Evolutionary conservation across 2,329 filamentous ascomycete genomes (phyloP).

Genomic region (Alternaria ethzedia): DNA sequence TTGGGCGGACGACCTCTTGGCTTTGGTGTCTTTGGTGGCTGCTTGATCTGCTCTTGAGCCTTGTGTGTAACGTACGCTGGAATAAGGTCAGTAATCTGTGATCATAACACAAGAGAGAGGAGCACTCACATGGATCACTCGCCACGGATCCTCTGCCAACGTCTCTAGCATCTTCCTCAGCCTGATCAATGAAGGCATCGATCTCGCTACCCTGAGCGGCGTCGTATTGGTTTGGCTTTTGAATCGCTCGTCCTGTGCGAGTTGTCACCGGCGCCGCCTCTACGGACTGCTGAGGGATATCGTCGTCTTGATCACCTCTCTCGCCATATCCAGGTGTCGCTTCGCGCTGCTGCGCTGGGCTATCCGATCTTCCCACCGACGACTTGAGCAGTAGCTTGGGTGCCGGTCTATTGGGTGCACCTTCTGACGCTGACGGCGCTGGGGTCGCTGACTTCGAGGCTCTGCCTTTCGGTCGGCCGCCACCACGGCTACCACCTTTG

Average conservation of each 20-base stretch:
- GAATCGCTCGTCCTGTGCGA: slow-evolving; percentile 4
- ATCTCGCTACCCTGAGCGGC: slow-evolving; percentile 2
- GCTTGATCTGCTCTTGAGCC: not conserved
- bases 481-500: not conserved
- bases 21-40: not conserved
- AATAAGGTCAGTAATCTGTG: not conserved
- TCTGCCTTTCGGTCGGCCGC: not conserved
- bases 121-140: not conserved
- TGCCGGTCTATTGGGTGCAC: not conserved
- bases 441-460: not conserved
- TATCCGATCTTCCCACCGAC: not conserved
- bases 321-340: not conserved
- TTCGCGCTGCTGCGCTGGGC: not conserved
- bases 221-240: not conserved
- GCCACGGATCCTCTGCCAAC: not conserved
- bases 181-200: not conserved
- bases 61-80: not conserved
- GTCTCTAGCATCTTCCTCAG: not conserved
- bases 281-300: not conserved
- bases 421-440: not conserved
- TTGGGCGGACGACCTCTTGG: not conserved
- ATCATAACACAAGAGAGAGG: not conserved
- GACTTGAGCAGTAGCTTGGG: not conserved
- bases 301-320: not conserved
- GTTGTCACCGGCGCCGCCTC: not conserved